These are phyloP conservation scores for Bryopsis sp. DNA, from an alignment of 139 green algal species.

Conservation along the genomic window DNA sequence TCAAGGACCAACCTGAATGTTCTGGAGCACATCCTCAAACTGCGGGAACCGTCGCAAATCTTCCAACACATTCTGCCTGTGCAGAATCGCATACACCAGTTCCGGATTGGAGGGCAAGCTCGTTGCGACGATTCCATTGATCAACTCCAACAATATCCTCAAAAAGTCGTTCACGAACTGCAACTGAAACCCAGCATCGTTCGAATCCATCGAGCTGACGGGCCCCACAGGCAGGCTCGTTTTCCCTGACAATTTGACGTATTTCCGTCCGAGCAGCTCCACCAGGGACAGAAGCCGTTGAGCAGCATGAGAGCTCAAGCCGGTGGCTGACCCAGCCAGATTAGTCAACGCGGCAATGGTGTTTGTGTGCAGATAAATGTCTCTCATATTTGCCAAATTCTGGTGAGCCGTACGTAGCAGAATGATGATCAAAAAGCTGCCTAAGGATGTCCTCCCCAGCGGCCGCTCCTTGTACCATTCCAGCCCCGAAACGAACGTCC, in stretches of 20 bases:
- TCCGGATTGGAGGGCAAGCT: slow-evolving; percentile 32
- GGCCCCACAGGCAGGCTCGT: too few relatives aligned
- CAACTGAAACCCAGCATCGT: slow-evolving; percentile 14
- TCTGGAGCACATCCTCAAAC: slow-evolving; percentile 59
- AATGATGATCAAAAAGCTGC: slow-evolving; percentile 62
- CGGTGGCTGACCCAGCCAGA: slow-evolving; percentile 45
- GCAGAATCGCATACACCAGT: slow-evolving; percentile 85
- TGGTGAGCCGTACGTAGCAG: slow-evolving; percentile 62
- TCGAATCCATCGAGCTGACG: not conserved
- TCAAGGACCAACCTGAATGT: slow-evolving; percentile 59
- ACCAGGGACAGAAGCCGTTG: slow-evolving; percentile 67
- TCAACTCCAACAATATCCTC: slow-evolving; percentile 75
- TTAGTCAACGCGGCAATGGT: slow-evolving; percentile 81
- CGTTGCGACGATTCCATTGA: slow-evolving; percentile 62
- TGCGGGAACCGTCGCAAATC: slow-evolving; percentile 40
- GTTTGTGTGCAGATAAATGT: slow-evolving; percentile 84
- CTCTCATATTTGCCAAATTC: slow-evolving; percentile 53
- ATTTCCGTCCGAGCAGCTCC: slow-evolving; percentile 36
- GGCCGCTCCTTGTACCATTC: slow-evolving; percentile 68
- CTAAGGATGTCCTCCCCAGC: slow-evolving; percentile 48
- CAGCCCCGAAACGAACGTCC: slow-evolving; percentile 25
- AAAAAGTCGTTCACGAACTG: slow-evolving; percentile 76
- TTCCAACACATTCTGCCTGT: slow-evolving; percentile 52
- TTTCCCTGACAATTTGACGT: not conserved
- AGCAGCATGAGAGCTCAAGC: slow-evolving; percentile 59